Percentiles rank a stretch among this genome's conserved stretches.
These are phyloP conservation scores for Backusella westeae DNA, from an alignment of 192 early-diverging fungal species.

Conservation along the genomic window DNA sequence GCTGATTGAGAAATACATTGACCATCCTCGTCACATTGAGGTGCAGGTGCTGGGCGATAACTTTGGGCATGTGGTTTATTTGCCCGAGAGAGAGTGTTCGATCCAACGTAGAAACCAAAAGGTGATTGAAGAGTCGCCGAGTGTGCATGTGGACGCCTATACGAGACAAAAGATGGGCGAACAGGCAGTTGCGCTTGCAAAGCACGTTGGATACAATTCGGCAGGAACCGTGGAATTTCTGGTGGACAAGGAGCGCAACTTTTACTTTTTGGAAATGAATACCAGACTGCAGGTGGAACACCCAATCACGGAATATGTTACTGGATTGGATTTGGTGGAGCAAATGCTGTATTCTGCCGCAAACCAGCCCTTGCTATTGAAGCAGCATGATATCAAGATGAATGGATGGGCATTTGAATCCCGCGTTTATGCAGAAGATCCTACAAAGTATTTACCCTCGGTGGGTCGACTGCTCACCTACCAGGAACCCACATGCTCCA, in stretches of 20 bases:
- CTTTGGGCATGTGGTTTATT: constrained; percentile 72
- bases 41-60: constrained; percentile 72
- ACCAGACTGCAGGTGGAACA: constrained; percentile 81
- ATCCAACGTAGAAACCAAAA: constrained; percentile 83
- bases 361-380: constrained; percentile 64
- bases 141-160: constrained; percentile 57
- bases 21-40: constrained; percentile 77
- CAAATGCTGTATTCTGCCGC: constrained; percentile 95
- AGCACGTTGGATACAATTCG: constrained; percentile 70
- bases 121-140: constrained; percentile 86
- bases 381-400: constrained; percentile 74
- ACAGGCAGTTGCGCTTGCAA: constrained; percentile 73
- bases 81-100: constrained; percentile 90
- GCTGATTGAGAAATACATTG: constrained; percentile 91
- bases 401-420: constrained; percentile 95
- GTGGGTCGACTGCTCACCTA: constrained; percentile 86
- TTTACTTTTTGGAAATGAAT: constrained; percentile 84
- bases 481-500: constrained; percentile 66
- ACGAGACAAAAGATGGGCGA: constrained; percentile 74
- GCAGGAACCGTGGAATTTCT: constrained; percentile 79
- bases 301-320: constrained; percentile 78
- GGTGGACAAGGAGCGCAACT: constrained; percentile 68
- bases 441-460: constrained; percentile 89
- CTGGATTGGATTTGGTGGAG: constrained; percentile 90
- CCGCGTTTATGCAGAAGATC: constrained; percentile 95